These are phyloP conservation scores for Cyberlindnera suaveolens DNA, from an alignment of 805 yeast genomes.

Conservation along the genomic window DNA sequence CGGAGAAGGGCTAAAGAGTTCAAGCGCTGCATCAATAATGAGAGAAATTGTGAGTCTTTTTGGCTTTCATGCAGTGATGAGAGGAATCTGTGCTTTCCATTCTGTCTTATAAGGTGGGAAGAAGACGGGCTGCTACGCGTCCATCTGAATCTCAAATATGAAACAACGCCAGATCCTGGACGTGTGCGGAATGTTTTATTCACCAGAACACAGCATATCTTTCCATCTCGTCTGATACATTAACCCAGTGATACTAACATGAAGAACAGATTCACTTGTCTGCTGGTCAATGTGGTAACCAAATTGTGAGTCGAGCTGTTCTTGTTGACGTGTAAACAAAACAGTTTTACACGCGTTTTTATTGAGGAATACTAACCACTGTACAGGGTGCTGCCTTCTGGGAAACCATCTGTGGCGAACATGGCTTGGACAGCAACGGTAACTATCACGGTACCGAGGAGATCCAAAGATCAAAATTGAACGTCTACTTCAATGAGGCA, in stretches of 20 bases:
- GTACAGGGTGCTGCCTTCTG: constrained; percentile 82
- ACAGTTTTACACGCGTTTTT: no score
- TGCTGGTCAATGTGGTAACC: constrained; percentile 99
- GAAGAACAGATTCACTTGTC: constrained; percentile 76
- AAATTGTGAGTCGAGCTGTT: constrained; percentile 54
- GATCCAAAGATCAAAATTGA: constrained; percentile 79
- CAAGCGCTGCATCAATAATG: constrained; percentile 9
- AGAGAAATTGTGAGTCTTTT: constrained; percentile 20
- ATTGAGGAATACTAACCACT: constrained; percentile 4
- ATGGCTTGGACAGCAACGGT: constrained; percentile 72
- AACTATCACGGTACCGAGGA: constrained; percentile 57
- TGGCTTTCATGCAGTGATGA: not conserved
- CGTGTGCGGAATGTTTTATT: no score
- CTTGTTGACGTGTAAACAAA: not conserved
- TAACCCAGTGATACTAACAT: constrained; percentile 13
- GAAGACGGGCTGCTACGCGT: no score
- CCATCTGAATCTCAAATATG: no score
- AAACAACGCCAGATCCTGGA: no score
- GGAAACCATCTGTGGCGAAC: constrained; percentile 89
- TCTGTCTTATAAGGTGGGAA: no score
- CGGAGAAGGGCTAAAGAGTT: no score
- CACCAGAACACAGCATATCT: not conserved
- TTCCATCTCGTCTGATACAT: not conserved
- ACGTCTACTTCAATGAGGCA: constrained; percentile 94
- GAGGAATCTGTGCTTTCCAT: no score